phyloP scores from a whole-genome alignment of 139 green algal species.

The Chlorella sp. region DNA sequence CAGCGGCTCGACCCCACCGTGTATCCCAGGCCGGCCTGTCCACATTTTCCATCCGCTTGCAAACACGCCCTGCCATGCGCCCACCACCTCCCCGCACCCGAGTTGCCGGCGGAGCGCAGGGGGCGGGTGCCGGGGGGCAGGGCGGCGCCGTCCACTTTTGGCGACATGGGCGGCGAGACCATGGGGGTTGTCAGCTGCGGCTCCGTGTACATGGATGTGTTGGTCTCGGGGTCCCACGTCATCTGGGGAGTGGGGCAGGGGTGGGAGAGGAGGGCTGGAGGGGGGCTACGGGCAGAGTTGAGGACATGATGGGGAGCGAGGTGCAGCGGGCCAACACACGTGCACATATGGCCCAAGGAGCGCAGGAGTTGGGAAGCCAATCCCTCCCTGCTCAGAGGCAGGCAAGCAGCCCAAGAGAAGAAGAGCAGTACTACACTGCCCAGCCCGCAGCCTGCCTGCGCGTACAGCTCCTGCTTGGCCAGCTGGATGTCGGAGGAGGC shows the following conservation, averaged over 20 bases:
- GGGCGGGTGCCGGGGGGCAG: conserved; percentile 18
- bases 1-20: too few species aligned
- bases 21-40: background rate
- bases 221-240: conserved; percentile 68
- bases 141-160: conserved; percentile 36
- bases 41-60: background rate
- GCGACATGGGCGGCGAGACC: conserved; percentile 57
- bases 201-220: conserved; percentile 26
- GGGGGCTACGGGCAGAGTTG: background rate
- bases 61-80: background rate
- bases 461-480: conserved; percentile 81
- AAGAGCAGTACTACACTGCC: background rate
- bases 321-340: background rate
- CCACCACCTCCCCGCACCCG: background rate
- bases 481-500: conserved; percentile 80
- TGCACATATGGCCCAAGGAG: background rate
- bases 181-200: conserved; percentile 41
- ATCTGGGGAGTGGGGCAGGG: conserved; percentile 54
- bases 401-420: background rate
- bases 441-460: background rate
- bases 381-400: background rate
- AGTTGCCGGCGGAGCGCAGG: conserved; percentile 15
- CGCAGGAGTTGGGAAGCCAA: background rate
- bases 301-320: background rate
- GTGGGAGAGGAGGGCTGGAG: background rate